Evolutionary conservation across 345 rosid species (phyloP), one percentile per base, ranked within the genome.

Genomic region (Ricinus communis): DNA sequence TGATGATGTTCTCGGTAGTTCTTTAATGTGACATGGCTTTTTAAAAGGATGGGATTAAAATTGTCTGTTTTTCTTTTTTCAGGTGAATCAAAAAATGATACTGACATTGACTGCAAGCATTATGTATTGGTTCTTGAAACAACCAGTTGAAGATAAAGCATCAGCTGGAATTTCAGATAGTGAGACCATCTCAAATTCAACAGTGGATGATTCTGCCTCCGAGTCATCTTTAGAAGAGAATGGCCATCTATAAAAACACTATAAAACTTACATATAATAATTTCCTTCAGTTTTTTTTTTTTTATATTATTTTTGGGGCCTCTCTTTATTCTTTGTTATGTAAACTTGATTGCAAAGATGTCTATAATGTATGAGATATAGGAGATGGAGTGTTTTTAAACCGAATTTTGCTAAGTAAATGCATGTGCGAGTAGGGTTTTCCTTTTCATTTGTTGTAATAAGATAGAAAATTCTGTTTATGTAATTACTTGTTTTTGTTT

Each of bases 31-130:
- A 33, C 13, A 31, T 31, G 22, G 10, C 40, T 6, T 31, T 8
- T 25, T 45, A 0, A 64, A 24, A n/a, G 40, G 8, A 38, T 41
- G 51, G 19, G 18, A n/a, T 12, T 12, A 62, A 62, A 40, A 38
- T 61, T 28, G 1, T 12, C n/a, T n/a, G n/a, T n/a, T n/a, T n/a
- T n/a, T n/a, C n/a, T n/a, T n/a, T 18, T 21, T 62, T 71, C 86
- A 95, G 97, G 99, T 92, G 80, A 95, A 95, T 69, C 99, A 95
- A 79, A 92, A 95, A 87, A 95, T 95, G 97, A 92, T 95, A 67
- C 83, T 95, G 25, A 95, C 97, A 4, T 77, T 95, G 79, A 90
- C 99, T 0, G 97, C 97, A 28, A 95, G 96, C 74, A 88, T 95
- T 55, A 95, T 88, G 97, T 79, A 90, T 40, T 92, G 99, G 99